Base-by-base conservation (phyloP, 305 asterid genomes). In the Withania somnifera region DNA sequence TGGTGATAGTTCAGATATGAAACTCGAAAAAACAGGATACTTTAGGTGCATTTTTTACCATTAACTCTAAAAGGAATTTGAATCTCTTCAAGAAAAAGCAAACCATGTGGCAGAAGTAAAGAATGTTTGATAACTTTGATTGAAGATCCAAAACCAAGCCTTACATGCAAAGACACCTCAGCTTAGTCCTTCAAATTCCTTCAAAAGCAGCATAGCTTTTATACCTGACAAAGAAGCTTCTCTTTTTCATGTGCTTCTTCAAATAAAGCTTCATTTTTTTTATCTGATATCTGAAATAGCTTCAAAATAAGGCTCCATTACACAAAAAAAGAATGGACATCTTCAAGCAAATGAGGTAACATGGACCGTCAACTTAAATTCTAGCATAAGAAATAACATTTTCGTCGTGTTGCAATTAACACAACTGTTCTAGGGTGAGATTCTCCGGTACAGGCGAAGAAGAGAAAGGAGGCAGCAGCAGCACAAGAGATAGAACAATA, bases 291-390 rank as follows among this genome's bases (percentile, higher is more conserved):
- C 63, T 63, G 36, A 20, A 28, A 24, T n/a, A 60, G 60, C 81
- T 66, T 82, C 81, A 80, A 45, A 56, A 81, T 53, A 80, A 78
- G 84, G 78, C 11, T 32, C 63, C 58, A 57, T 57, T 28, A 54
- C 26, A 82, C 45, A 82, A 38, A 80, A 28, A 79, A 90, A 90
- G 90, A 91, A 90, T 40, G 84, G 85, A 84, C 81, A 85, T 87
- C 85, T 47, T 90, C 32, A 89, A 85, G 90, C 92, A 89, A 83
- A 88, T 90, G 77, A 89, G 93, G 97, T 90, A 85, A 75, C 11
- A 30, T 63, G 19, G 2, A 13, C 10, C 52, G 15, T 4, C 20
- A 15, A 53, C 75, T 45, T 60, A 63, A 80, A 14, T 60, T 80
- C 76, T 60, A 61, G 45, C 42, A n/a, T 52, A 8, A 40, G 11